phyloP scores from a whole-genome alignment of 164 flowering plant species.

The Liriodendron chinense region DNA sequence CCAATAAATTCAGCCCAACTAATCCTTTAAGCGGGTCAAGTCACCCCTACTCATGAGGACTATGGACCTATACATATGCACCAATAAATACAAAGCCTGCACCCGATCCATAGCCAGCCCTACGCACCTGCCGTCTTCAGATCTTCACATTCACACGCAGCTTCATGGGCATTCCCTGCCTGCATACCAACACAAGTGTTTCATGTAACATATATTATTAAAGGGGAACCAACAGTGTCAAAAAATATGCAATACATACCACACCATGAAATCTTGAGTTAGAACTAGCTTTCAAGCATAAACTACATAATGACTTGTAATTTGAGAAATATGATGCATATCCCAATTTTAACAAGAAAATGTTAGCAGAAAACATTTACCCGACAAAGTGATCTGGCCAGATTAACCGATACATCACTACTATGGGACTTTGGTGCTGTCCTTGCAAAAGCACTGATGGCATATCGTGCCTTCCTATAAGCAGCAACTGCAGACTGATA shows the following conservation, averaged over 20 bases:
- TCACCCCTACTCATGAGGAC: too few species aligned
- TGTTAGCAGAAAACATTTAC: conserved; percentile 29
- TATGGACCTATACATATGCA: too few species aligned
- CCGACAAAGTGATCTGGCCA: conserved; percentile 73
- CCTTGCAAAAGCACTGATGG: conserved; percentile 31
- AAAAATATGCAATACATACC: background rate
- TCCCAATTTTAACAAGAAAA: background rate
- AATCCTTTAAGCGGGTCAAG: too few species aligned
- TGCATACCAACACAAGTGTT: conserved; percentile 27
- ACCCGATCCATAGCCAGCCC: too few species aligned
- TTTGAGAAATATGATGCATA: background rate
- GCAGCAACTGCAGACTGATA: conserved; percentile 60
- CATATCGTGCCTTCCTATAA: conserved; percentile 62
- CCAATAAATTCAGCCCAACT: too few species aligned
- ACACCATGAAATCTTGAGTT: background rate
- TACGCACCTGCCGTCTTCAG: conserved; percentile 61
- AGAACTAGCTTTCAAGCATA: background rate
- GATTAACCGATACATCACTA: conserved; percentile 60
- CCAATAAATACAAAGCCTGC: too few species aligned
- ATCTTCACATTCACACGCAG: conserved; percentile 63
- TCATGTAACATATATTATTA: background rate
- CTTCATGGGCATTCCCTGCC: conserved; percentile 67
- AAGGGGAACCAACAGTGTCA: background rate
- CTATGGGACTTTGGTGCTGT: conserved; percentile 30
- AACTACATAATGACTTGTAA: background rate